A percentile compares a stretch with the other conserved stretches of the same genome.
phyloP scores from a whole-genome alignment of 108 stramenopile genomes.

The Fistulifera pelliculosa region DNA sequence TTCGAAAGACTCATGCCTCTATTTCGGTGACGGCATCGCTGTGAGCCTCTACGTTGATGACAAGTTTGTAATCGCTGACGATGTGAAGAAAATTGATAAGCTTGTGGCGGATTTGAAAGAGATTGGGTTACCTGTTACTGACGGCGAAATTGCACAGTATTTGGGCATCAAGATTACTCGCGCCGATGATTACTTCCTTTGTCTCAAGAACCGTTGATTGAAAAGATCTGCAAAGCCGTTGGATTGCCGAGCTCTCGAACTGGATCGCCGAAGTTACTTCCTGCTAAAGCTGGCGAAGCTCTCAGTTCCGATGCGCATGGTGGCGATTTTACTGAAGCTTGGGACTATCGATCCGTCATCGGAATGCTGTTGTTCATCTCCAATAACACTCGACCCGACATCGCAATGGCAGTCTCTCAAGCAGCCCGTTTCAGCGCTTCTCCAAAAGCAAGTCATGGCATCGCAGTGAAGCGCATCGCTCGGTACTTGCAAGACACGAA shows the following conservation, averaged over 20 bases:
- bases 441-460: constrained; percentile 11
- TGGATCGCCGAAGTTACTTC: no score
- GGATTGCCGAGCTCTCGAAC: constrained; percentile 32
- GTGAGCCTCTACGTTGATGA: constrained; percentile 36
- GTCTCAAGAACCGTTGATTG: constrained; percentile 33
- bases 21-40: constrained; percentile 14
- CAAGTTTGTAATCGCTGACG: not conserved
- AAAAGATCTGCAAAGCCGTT: constrained; percentile 30
- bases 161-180: constrained; percentile 18
- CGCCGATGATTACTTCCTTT: constrained; percentile 3
- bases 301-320: not conserved
- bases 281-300: not conserved
- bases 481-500: constrained; percentile 21
- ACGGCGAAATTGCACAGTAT: constrained; percentile 18
- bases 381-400: constrained; percentile 13
- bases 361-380: constrained; percentile 6
- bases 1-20: constrained; percentile 29
- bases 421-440: constrained; percentile 13
- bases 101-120: not conserved
- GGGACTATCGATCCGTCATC: constrained; percentile 1
- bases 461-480: constrained; percentile 19
- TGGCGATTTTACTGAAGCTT: not conserved
- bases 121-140: constrained; percentile 6
- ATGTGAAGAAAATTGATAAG: not conserved
- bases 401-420: constrained; percentile 11